Evolutionary conservation across 202 grass and related monocot genomes (phyloP), one percentile per base, ranked within the genome.

Genomic region (Musa balbisiana): DNA sequence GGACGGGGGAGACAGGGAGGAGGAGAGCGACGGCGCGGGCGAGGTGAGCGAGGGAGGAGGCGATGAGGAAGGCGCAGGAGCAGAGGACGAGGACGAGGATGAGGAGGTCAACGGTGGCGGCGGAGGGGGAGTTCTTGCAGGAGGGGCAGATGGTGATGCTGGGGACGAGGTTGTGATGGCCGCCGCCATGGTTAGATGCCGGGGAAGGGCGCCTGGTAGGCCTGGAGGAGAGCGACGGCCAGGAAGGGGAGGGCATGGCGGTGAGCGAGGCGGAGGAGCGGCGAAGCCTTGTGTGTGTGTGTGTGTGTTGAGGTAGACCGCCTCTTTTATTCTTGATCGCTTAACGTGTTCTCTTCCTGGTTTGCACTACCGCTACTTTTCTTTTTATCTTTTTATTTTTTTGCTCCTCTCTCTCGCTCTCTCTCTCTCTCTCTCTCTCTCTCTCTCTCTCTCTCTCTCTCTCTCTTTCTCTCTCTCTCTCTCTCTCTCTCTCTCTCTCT

Each of bases 31-130:
- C 73, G 79, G 92, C 77, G 62, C 84, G 88, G 15, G 78, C 82
- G 79, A 91, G 55, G 87, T 96, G 82, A 25, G 92, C 84, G 77
- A 92, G 72, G 52, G 86, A 91, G 56, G 94, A 93, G 49, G 77
- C 82, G 55, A 94, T 65, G 53, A 98, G 91, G 87, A 98, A 98
- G 62, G 89, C 72, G 53, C 80, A 78, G 43, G 88, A 89, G 86
- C 86, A 92, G 79, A 98, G 81, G 13, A 94, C 87, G 70, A 98
- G 87, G 29, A 98, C 78, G 55, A 98, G 83, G 75, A 94, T 91
- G 71, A 98, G 85, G 79, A 98, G 87, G 88, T 98, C 94, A 79
- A 92, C 85, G 55, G 91, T 93, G 54, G 94, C 91, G 16, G 94
- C 89, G n/a, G 89, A 92, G 6, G 91, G 88, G 15, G 88, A 82